These are phyloP conservation scores for Elongisporangium prolatum DNA, from an alignment of 352 stramenopile genomes.

Conservation along the genomic window DNA sequence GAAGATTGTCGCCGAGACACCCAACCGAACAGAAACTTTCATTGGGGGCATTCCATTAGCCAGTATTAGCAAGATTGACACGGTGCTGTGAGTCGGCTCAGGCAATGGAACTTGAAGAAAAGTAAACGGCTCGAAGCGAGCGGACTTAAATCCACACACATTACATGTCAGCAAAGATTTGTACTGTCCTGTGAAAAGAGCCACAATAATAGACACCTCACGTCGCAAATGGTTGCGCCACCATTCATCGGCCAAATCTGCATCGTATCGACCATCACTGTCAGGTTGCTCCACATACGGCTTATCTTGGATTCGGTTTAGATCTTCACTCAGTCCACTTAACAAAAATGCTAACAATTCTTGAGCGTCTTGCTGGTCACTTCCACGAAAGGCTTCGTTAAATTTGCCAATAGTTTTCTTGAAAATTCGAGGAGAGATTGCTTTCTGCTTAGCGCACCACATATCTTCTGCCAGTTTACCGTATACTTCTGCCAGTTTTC, in stretches of 20 bases:
- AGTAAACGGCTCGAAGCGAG: slow-evolving; percentile 93
- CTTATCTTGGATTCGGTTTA: slow-evolving; percentile 96
- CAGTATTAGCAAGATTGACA: slow-evolving; percentile 78
- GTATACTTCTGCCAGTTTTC: slow-evolving; percentile 93
- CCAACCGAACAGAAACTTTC: slow-evolving; percentile 76
- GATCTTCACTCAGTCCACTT: slow-evolving; percentile 97
- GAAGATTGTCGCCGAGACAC: slow-evolving; percentile 80
- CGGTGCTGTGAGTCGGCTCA: slow-evolving; percentile 81
- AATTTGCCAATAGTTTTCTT: slow-evolving; percentile 95
- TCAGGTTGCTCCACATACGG: slow-evolving; percentile 98
- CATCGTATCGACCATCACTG: slow-evolving; percentile 96
- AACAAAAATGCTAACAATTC: slow-evolving; percentile 96
- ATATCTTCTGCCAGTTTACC: slow-evolving; percentile 95
- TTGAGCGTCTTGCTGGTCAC: slow-evolving; percentile 97
- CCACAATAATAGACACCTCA: slow-evolving; percentile 98
- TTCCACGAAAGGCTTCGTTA: slow-evolving; percentile 95
- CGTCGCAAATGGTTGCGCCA: slow-evolving; percentile 97
- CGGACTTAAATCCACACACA: slow-evolving; percentile 93
- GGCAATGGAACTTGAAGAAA: slow-evolving; percentile 85
- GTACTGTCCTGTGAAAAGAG: slow-evolving; percentile 99
- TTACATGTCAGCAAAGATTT: slow-evolving; percentile 96
- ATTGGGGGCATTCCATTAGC: slow-evolving; percentile 66
- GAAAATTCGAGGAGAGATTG: slow-evolving; percentile 89
- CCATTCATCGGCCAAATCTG: slow-evolving; percentile 98
- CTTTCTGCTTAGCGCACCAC: slow-evolving; percentile 93